A percentile compares a stretch with the other conserved stretches of the same genome.
phyloP scores from a whole-genome alignment of 306 rosid species.

The Trichosanthes cucumerina region DNA sequence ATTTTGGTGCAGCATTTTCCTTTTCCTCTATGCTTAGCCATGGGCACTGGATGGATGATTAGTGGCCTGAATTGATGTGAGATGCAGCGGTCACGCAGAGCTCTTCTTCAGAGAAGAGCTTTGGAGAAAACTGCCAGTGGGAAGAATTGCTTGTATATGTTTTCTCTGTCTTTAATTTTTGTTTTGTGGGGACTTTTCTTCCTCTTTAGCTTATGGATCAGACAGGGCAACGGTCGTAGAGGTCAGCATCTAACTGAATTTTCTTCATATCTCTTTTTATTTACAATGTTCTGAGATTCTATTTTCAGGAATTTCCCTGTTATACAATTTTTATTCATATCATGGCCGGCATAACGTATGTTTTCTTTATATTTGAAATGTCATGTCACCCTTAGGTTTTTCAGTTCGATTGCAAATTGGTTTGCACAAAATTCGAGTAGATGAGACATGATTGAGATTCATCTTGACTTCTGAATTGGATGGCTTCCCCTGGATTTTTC shows the following conservation, averaged over 20 bases:
- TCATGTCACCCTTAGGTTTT: not conserved
- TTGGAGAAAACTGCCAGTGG: constrained; percentile 2
- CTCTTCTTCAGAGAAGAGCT: constrained; percentile 16
- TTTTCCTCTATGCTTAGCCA: not conserved
- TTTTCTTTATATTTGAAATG: not conserved
- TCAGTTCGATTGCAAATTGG: not conserved
- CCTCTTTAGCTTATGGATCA: constrained; percentile 66
- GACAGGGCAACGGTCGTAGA: constrained; percentile 40
- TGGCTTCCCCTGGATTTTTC: not conserved
- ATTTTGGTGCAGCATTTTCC: not conserved
- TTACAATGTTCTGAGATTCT: not conserved
- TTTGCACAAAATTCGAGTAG: not conserved
- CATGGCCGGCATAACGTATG: too few relatives aligned
- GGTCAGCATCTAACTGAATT: constrained; percentile 25
- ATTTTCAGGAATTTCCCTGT: not conserved
- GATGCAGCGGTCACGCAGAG: constrained; percentile 14
- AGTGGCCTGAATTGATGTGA: constrained; percentile 12
- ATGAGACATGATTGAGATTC: not conserved
- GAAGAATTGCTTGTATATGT: not conserved
- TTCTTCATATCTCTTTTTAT: not conserved
- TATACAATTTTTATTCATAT: not conserved
- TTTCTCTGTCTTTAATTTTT: constrained; percentile 45
- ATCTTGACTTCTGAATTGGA: not conserved
- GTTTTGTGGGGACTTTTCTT: constrained; percentile 59
- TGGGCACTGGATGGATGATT: not conserved